Conservation (phyloP, 768 basidiomycete species). For the Suillus occidentalis region DNA sequence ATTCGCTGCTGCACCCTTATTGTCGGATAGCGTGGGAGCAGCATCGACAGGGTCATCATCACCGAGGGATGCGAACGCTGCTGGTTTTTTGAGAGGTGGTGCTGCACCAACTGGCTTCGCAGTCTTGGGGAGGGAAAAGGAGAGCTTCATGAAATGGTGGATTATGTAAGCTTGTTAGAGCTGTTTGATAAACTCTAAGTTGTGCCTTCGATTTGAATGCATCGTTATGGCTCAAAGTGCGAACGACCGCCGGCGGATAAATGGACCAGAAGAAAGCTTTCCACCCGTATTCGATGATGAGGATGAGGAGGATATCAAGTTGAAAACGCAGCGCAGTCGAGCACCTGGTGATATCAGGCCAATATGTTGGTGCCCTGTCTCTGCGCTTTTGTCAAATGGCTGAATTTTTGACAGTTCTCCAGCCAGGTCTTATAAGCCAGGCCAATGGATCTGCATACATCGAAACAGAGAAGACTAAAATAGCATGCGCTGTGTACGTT, state of each 20-base stretch:
- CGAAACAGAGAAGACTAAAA: conserved; percentile 87
- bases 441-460: conserved; percentile 98
- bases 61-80: conserved; percentile 61
- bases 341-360: conserved; percentile 69
- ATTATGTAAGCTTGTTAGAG: conserved; percentile 23
- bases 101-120: conserved; percentile 56
- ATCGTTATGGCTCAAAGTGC: conserved; percentile 48
- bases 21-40: conserved; percentile 43
- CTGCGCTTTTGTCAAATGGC: conserved; percentile 8
- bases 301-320: conserved; percentile 23
- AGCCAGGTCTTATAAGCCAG: conserved; percentile 87
- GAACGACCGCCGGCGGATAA: conserved; percentile 86
- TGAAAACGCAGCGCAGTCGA: conserved; percentile 43
- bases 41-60: conserved; percentile 57
- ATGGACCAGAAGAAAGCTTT: conserved; percentile 85
- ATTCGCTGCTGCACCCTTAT: conserved; percentile 45
- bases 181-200: background rate
- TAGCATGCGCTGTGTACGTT: conserved; percentile 93
- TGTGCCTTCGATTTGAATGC: background rate
- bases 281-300: conserved; percentile 57
- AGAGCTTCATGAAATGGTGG: conserved; percentile 70
- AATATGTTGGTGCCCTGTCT: conserved; percentile 58
- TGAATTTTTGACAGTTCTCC: conserved; percentile 59
- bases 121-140: conserved; percentile 71
- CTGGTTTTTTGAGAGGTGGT: conserved; percentile 55